Base-by-base conservation (phyloP, 2,329 filamentous ascomycete genomes). In the Orbilia oligospora region DNA sequence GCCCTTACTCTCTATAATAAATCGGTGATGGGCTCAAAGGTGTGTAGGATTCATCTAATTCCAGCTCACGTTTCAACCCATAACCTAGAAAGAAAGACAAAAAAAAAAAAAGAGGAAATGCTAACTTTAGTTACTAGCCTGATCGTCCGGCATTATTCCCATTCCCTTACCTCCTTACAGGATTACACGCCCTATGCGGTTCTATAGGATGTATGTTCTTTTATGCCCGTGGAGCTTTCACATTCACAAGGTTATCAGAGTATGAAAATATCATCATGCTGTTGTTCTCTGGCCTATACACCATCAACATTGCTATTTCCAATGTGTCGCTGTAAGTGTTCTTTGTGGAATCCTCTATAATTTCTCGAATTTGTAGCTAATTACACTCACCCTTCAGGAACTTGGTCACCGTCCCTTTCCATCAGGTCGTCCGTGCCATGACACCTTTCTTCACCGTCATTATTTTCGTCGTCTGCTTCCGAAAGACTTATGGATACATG, bases 341-440 rank as follows among this genome's bases (percentile, higher is more conserved):
- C 69, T 20, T 48, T 16, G 14, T 44, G 18, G 30, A 14, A 41
- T 30, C n/a, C 36, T 12, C 18, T 22, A 24, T 12, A 3, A 14
- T n/a, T 4, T 24, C n/a, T 22, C 24, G 33, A n/a, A 44, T 44
- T 20, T 24, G 41, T 49, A 68, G 58, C 38, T 65, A 36, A 46
- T n/a, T 22, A 18, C 18, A n/a, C n/a, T n/a, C n/a, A n/a, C 8
- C 6, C 33, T 8, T 18, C n/a, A 82, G 81, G 44, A 82, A 82
- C 66, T 75, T 89, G 86, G 89, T 89, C 44, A 90, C 89, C 0
- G 88, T 91, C n/a, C 88, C 89, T 1, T 91, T 91, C 83, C 90
- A 90, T 83, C 89, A 91, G 83, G 89, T 90, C 73, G 87, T 90
- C 83, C 87, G 89, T 80, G 89, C 89, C 77, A 88, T 89, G 20